These are phyloP conservation scores for Metarhizium brunneum DNA, from an alignment of 2,329 filamentous ascomycete genomes.

Conservation along the genomic window DNA sequence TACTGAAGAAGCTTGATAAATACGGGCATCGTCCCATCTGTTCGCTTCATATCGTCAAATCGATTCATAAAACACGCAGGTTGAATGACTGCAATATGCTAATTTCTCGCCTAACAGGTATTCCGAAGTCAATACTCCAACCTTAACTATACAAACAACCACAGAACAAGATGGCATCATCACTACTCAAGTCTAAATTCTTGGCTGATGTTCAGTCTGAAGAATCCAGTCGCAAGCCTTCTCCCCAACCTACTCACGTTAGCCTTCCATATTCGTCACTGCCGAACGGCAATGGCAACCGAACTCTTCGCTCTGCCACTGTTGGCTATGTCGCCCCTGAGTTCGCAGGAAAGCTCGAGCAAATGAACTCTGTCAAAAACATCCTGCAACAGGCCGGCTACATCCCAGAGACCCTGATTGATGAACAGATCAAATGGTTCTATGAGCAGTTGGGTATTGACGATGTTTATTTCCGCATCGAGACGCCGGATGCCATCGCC, in stretches of 20 bases:
- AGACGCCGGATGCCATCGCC: constrained; percentile 76
- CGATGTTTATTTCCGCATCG: constrained; percentile 95
- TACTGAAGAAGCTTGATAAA: too few species aligned
- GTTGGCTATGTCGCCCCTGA: constrained; percentile 91
- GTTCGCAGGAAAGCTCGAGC: constrained; percentile 84
- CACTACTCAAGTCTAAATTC: constrained; percentile 28
- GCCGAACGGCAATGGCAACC: constrained; percentile 51
- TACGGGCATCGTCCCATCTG: neutral
- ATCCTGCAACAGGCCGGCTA: constrained; percentile 71
- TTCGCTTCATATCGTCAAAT: neutral
- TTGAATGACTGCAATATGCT: neutral
- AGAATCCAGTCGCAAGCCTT: constrained; percentile 55
- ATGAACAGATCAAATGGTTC: constrained; percentile 88
- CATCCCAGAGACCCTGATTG: constrained; percentile 75
- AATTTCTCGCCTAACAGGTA: neutral
- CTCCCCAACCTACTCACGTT: constrained; percentile 81
- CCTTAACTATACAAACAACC: neutral
- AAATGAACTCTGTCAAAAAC: constrained; percentile 83
- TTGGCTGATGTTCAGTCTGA: constrained; percentile 31
- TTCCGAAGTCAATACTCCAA: neutral
- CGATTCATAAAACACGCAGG: neutral
- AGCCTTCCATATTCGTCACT: constrained; percentile 52
- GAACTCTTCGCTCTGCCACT: constrained; percentile 76
- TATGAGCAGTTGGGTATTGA: constrained; percentile 97
- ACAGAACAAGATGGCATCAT: constrained; percentile 19